Conservation (phyloP, 192 early-diverging fungal genomes). For the Phlyctochytrium planicorne region DNA sequence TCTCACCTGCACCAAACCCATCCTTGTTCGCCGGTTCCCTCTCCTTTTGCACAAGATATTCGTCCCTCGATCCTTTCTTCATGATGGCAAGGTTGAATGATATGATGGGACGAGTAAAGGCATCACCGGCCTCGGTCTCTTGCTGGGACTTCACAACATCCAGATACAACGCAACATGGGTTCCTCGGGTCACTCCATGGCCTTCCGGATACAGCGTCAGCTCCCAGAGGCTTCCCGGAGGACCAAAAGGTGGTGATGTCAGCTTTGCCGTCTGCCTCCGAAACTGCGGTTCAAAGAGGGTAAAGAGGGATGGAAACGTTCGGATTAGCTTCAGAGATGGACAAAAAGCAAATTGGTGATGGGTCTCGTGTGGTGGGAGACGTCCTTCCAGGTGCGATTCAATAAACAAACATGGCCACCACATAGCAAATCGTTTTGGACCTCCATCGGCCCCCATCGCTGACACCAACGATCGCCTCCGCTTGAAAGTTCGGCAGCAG, state of each 20-base stretch:
- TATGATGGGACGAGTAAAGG: conserved; percentile 24
- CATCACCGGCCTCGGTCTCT: conserved; percentile 24
- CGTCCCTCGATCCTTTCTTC: conserved; percentile 14
- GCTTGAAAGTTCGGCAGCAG: no score
- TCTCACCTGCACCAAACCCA: conserved; percentile 30
- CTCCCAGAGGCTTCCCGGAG: conserved; percentile 29
- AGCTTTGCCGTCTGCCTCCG: conserved; percentile 35
- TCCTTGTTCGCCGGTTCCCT: conserved; percentile 25
- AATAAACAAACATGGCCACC: no score
- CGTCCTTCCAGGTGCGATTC: no score
- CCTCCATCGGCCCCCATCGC: no score
- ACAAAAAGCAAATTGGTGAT: no score
- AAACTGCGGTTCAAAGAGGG: conserved; percentile 15
- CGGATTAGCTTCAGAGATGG: no score
- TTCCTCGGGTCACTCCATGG: conserved; percentile 30
- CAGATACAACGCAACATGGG: conserved; percentile 35
- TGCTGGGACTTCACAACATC: conserved; percentile 33
- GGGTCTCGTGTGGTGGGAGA: no score
- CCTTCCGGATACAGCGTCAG: conserved; percentile 40
- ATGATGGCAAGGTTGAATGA: conserved; percentile 30
- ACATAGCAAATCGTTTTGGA: no score
- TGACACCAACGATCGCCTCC: no score
- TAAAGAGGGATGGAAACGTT: not conserved
- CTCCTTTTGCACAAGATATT: conserved; percentile 26
- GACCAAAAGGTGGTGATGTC: conserved; percentile 30